A percentile compares a stretch with the other conserved stretches of the same genome.
phyloP scores from a whole-genome alignment of 2,329 filamentous ascomycete genomes.

The Aureobasidium sp. region DNA sequence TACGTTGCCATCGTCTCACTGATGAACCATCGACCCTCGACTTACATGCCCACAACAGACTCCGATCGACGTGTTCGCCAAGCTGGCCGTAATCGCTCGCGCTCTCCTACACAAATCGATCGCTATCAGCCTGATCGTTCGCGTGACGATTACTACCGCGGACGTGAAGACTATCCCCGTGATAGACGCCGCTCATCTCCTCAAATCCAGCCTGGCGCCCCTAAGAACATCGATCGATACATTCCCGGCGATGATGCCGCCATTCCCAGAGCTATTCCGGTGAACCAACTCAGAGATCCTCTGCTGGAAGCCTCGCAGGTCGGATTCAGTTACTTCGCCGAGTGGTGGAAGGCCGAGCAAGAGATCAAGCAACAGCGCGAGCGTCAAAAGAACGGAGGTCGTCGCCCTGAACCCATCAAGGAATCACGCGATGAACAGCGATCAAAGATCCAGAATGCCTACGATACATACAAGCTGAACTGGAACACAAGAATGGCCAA shows the following conservation, averaged over 20 bases:
- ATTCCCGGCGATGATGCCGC: constrained; percentile 61
- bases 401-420: constrained; percentile 55
- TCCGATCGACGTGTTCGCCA: constrained; percentile 10
- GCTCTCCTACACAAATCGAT: constrained; percentile 64
- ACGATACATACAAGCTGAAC: constrained; percentile 51
- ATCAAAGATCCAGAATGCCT: constrained; percentile 63
- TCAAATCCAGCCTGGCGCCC: constrained; percentile 18
- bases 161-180: constrained; percentile 54
- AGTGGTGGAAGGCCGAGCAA: constrained; percentile 80
- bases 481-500: constrained; percentile 60
- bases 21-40: background rate
- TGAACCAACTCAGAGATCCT: constrained; percentile 65
- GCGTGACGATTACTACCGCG: constrained; percentile 59
- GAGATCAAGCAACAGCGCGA: constrained; percentile 77
- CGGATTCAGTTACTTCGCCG: constrained; percentile 76
- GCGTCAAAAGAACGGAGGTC: constrained; percentile 58
- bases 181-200: constrained; percentile 53
- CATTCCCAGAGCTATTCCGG: constrained; percentile 33
- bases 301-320: constrained; percentile 69
- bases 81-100: constrained; percentile 56
- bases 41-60: background rate
- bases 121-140: constrained; percentile 66
- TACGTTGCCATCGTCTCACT: background rate
- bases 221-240: constrained; percentile 64
- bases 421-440: constrained; percentile 75